Conservation (phyloP, 1,139 yeast species). For the Meyerozyma guilliermondii region DNA sequence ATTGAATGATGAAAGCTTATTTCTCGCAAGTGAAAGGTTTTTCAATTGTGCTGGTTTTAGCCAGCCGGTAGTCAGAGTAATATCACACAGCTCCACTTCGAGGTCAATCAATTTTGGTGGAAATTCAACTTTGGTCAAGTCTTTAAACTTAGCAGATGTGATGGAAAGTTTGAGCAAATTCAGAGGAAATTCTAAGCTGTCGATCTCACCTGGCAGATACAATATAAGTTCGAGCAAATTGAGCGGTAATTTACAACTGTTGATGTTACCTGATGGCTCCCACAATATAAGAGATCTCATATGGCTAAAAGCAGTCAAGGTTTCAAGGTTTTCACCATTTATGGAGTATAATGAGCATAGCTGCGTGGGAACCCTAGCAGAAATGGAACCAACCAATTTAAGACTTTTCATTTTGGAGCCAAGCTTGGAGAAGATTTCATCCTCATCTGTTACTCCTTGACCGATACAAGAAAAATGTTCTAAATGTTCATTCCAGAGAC, state of each 20-base stretch:
- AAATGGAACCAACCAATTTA: not conserved
- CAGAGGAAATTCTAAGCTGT: too few relatives aligned
- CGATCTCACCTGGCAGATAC: too few relatives aligned
- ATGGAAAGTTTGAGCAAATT: not conserved
- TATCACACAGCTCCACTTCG: not conserved
- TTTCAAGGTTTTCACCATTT: not conserved
- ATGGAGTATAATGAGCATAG: not conserved
- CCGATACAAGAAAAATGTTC: not conserved
- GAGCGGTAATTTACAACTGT: not conserved
- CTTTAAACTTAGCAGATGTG: not conserved
- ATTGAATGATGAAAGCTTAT: not conserved
- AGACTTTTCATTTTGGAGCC: not conserved
- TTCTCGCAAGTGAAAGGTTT: not conserved
- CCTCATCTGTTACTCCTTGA: not conserved
- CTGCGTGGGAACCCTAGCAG: not conserved
- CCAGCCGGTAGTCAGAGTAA: not conserved
- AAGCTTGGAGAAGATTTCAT: not conserved
- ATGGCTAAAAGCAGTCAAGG: not conserved
- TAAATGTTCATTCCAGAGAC: not conserved
- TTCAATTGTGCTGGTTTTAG: not conserved
- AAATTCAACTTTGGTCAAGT: not conserved
- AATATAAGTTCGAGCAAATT: too few relatives aligned
- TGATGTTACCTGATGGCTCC: not conserved
- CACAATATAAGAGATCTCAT: not conserved
- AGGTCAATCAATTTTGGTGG: not conserved